A percentile compares a stretch with the other conserved stretches of the same genome.
Evolutionary conservation across 139 green algal species (phyloP).

Genomic region (Diplosphaera chodatii): DNA sequence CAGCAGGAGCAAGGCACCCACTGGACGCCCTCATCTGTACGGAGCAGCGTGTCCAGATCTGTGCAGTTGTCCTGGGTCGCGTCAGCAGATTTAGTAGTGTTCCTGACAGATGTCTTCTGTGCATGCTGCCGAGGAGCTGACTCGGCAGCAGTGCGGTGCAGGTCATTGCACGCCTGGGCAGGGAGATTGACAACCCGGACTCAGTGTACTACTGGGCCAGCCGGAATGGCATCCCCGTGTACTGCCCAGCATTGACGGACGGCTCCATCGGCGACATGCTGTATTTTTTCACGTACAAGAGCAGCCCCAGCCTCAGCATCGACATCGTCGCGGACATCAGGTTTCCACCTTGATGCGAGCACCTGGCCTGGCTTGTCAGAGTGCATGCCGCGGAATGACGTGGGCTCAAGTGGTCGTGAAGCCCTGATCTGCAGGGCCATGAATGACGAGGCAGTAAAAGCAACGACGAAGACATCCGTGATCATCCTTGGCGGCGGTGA

Average conservation of each 20-base stretch:
- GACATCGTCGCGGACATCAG: conserved; percentile 60
- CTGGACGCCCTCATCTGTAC: conserved; percentile 97
- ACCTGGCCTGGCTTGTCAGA: too few relatives aligned
- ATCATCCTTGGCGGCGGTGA: conserved; percentile 90
- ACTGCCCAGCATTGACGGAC: conserved; percentile 92
- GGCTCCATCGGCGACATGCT: conserved; percentile 96
- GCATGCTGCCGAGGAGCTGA: too few relatives aligned
- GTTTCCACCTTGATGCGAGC: too few relatives aligned
- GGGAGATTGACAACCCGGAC: conserved; percentile 83
- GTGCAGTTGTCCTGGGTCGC: too few relatives aligned
- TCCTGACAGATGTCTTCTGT: too few relatives aligned
- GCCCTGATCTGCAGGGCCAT: conserved; percentile 65
- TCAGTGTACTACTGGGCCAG: conserved; percentile 90
- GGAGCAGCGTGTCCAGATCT: too few relatives aligned
- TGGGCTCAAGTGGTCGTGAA: too few relatives aligned
- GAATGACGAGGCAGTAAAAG: conserved; percentile 89
- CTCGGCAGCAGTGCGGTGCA: too few relatives aligned
- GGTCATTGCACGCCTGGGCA: conserved; percentile 72
- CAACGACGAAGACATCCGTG: conserved; percentile 78
- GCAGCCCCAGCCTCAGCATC: conserved; percentile 55
- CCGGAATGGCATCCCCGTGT: conserved; percentile 92
- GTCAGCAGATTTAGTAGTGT: too few relatives aligned
- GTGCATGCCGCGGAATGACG: too few relatives aligned
- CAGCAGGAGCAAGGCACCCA: conserved; percentile 69
- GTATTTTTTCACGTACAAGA: conserved; percentile 95